Conservation (phyloP, 345 rosid species). For the Gossypium sturtianum region DNA sequence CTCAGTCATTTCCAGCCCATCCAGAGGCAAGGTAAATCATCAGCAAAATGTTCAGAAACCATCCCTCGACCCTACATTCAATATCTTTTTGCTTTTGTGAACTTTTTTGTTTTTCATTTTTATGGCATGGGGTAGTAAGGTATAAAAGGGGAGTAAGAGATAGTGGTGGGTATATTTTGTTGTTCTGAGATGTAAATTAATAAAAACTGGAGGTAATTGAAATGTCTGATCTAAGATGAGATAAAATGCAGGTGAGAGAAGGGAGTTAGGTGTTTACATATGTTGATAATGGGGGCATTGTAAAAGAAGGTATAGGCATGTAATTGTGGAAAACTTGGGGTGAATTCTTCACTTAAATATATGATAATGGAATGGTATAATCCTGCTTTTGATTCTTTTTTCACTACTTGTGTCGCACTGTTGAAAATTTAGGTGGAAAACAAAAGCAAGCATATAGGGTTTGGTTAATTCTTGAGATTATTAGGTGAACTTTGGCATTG, state of each 20-base stretch:
- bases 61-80: slow-evolving; percentile 1
- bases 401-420: not conserved
- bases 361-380: slow-evolving; percentile 12
- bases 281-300: slow-evolving; percentile 26
- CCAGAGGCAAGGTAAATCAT: slow-evolving; percentile 49
- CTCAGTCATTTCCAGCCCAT: slow-evolving; percentile 59
- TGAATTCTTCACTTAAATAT: slow-evolving; percentile 28
- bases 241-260: not conserved
- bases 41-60: slow-evolving; percentile 6
- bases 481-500: not conserved
- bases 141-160: slow-evolving; percentile 17
- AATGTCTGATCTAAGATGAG: slow-evolving; percentile 1
- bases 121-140: slow-evolving; percentile 16
- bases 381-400: slow-evolving; percentile 25
- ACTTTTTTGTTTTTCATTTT: slow-evolving; percentile 13
- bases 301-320: slow-evolving; percentile 32
- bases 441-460: too few relatives aligned
- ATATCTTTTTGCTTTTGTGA: not conserved
- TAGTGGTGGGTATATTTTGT: slow-evolving; percentile 25
- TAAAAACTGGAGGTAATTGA: slow-evolving; percentile 26
- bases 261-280: not conserved
- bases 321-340: slow-evolving; percentile 35
- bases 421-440: too few relatives aligned
- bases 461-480: too few relatives aligned
- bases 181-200: slow-evolving; percentile 31